Evolutionary conservation across 1,139 yeast genomes (phyloP), one percentile per base, ranked within the genome.

Genomic region (Candida sp.): DNA sequence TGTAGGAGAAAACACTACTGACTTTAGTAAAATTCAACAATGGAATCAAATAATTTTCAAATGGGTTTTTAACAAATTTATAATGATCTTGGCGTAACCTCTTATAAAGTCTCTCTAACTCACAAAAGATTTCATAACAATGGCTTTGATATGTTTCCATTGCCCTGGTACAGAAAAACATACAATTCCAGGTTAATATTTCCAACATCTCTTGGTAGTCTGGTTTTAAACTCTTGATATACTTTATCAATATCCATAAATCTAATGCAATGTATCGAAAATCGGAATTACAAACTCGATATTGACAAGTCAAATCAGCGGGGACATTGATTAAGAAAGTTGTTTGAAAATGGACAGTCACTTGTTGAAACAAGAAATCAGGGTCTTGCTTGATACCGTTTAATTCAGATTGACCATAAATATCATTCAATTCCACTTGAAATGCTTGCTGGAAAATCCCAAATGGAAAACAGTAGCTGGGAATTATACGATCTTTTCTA

Each of bases 401-500:
- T n/a, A n/a, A n/a, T n/a, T n/a, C n/a, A 30, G 33, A 11, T 9
- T 5, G 19, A 5, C 11, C 19, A 12, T 30, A 30, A 8, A 5
- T 8, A 5, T 30, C 9, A 30, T 30, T 30, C 33, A 30, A 30
- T 12, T 30, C 33, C 5, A 30, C 19, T 30, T 30, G 33, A 5
- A 12, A 30, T 5, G 19, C 5, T 30, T 30, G 33, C 5, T 30
- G 11, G 11, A 30, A 30, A 5, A 30, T 12, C n/a, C 33, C 19
- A 30, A 37, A 27, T 15, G 39, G 39, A 29, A 27, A 37, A 29
- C 39, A 37, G 27, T 37, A 37, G 3, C 7, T 12, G 8, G 39
- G 39, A 11, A 37, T 37, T 6, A 37, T 37, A 6, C 39, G 9
- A 29, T 37, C 39, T 7, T 19, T 12, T 3, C 11, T 29, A 5